These are phyloP conservation scores for Tricholoma hemisulphureum DNA, from an alignment of 768 basidiomycete genomes.

Conservation along the genomic window DNA sequence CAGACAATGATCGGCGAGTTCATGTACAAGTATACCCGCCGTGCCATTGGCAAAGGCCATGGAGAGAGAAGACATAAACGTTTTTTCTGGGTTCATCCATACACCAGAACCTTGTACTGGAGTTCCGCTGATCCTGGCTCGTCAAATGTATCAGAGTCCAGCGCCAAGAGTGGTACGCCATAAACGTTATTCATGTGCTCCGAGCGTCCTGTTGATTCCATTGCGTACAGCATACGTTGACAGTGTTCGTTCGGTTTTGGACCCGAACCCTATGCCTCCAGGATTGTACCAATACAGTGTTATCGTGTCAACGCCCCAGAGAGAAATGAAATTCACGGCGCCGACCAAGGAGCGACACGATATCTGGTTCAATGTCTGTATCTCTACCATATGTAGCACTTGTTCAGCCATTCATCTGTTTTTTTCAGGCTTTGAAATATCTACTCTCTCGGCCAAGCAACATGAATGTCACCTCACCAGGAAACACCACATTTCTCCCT, in stretches of 20 bases:
- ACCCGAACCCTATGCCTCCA: slow-evolving; percentile 94
- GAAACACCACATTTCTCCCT: slow-evolving; percentile 36
- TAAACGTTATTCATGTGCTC: background rate
- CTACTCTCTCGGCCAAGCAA: slow-evolving; percentile 73
- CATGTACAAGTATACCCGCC: slow-evolving; percentile 94
- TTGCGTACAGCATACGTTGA: slow-evolving; percentile 79
- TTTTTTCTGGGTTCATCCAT: slow-evolving; percentile 99
- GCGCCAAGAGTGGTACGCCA: slow-evolving; percentile 91
- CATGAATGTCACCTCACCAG: slow-evolving; percentile 38
- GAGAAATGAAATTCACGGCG: slow-evolving; percentile 99
- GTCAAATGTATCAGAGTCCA: slow-evolving; percentile 83
- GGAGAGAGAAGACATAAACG: slow-evolving; percentile 88
- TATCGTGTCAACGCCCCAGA: slow-evolving; percentile 85
- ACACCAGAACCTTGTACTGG: slow-evolving; percentile 98
- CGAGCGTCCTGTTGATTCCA: slow-evolving; percentile 8
- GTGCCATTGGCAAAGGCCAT: slow-evolving; percentile 84
- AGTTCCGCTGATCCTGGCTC: slow-evolving; percentile 92
- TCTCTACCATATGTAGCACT: slow-evolving; percentile 7
- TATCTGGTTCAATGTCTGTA: slow-evolving; percentile 87
- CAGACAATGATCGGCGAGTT: slow-evolving; percentile 99
- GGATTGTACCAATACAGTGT: slow-evolving; percentile 92
- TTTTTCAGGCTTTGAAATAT: slow-evolving; percentile 80
- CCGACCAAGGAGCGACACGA: slow-evolving; percentile 94
- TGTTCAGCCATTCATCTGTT: slow-evolving; percentile 11
- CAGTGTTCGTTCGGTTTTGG: slow-evolving; percentile 85